These are phyloP conservation scores for Blepharisma stoltei DNA, from an alignment of 73 alveolate species.

Conservation along the genomic window DNA sequence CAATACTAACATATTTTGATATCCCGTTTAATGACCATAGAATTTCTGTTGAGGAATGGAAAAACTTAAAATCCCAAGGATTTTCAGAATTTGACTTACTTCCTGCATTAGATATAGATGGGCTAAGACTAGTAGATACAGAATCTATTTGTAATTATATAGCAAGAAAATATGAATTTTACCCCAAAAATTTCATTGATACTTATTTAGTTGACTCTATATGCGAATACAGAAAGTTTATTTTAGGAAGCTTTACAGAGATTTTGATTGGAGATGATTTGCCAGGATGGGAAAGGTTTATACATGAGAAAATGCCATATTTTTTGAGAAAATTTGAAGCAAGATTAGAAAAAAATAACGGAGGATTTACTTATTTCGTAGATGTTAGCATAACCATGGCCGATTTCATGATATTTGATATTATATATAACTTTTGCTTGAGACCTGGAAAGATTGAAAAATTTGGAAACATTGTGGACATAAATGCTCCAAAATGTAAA, in stretches of 20 bases:
- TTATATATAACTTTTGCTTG: background rate
- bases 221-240: background rate
- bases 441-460: no score
- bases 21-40: slow-evolving; percentile 39
- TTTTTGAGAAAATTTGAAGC: background rate
- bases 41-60: slow-evolving; percentile 26
- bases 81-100: slow-evolving; percentile 39
- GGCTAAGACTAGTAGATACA: slow-evolving; percentile 32
- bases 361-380: background rate
- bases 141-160: slow-evolving; percentile 39
- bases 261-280: background rate
- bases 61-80: slow-evolving; percentile 31
- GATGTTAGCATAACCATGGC: background rate
- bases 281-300: background rate
- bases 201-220: background rate
- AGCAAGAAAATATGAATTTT: background rate
- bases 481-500: no score
- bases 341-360: background rate
- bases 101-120: slow-evolving; percentile 44
- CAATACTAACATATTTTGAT: slow-evolving; percentile 33
- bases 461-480: no score
- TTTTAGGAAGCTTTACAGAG: background rate
- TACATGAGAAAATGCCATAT: background rate
- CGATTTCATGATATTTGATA: background rate
- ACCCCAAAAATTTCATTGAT: background rate